Percentiles rank a stretch among this genome's conserved stretches.
Evolutionary conservation across 495 filamentous ascomycete genomes (phyloP).

Genomic region (Aspergillus homomorphus): DNA sequence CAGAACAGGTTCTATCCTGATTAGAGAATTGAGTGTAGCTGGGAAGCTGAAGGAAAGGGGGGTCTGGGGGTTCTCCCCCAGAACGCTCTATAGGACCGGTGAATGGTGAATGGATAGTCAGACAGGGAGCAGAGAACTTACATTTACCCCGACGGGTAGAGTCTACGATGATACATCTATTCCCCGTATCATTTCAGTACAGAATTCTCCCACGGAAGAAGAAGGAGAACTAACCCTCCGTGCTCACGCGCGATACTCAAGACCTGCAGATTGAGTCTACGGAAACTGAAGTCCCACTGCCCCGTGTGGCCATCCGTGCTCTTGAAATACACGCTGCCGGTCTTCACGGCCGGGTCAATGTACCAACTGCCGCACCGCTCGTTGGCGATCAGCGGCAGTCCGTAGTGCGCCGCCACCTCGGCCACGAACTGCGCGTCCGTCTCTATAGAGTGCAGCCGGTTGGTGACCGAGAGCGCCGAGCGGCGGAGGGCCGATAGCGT

Average conservation of each 20-base stretch:
- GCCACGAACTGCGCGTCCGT: constrained; percentile 66
- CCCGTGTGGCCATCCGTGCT: constrained; percentile 92
- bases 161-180: constrained; percentile 85
- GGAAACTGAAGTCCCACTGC: constrained; percentile 81
- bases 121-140: constrained; percentile 39
- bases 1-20: too few species aligned
- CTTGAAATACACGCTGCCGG: constrained; percentile 87
- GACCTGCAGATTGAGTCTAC: constrained; percentile 81
- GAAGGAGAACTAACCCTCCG: constrained; percentile 56
- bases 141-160: constrained; percentile 91
- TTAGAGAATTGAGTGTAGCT: too few species aligned
- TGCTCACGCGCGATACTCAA: constrained; percentile 56
- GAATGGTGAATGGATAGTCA: too few species aligned
- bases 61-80: too few species aligned
- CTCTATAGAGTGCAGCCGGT: constrained; percentile 72
- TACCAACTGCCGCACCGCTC: constrained; percentile 97
- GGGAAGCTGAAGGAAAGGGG: too few species aligned
- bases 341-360: constrained; percentile 63
- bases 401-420: constrained; percentile 48
- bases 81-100: too few species aligned
- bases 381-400: constrained; percentile 84
- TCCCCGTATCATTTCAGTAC: constrained; percentile 13
- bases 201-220: constrained; percentile 1
- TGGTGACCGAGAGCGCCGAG: constrained; percentile 71
- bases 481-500: constrained; percentile 58